phyloP scores from a whole-genome alignment of 2,329 filamentous ascomycete genomes.

The Aspergillus niger region DNA sequence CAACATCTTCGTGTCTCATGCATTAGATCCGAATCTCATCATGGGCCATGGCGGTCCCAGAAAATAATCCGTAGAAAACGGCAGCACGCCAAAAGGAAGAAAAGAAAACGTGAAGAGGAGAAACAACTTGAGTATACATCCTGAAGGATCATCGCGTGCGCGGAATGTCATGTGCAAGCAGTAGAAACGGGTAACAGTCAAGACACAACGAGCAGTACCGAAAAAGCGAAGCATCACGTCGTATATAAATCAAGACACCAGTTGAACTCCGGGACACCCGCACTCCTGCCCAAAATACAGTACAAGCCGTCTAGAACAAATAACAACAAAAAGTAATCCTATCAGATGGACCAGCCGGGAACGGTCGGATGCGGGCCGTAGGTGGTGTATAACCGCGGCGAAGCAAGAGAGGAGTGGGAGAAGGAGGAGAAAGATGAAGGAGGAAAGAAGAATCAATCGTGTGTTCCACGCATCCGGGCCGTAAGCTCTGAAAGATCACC shows the following conservation, averaged over 20 bases:
- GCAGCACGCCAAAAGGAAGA: conserved; percentile 7
- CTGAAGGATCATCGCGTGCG: conserved; percentile 20
- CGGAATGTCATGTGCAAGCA: not conserved
- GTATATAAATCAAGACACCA: not conserved
- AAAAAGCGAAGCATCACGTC: not conserved
- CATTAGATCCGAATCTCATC: conserved; percentile 28
- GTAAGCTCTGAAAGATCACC: conserved; percentile 32
- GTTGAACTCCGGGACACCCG: not conserved
- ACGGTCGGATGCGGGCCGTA: conserved; percentile 17
- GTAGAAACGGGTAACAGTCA: not conserved
- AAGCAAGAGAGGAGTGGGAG: conserved; percentile 5
- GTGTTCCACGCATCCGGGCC: conserved; percentile 35
- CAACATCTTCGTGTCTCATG: conserved; percentile 25
- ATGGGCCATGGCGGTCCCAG: conserved; percentile 15
- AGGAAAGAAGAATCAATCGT: conserved; percentile 12
- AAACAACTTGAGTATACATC: conserved; percentile 17
- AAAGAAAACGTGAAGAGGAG: too few relatives aligned
- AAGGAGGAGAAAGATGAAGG: conserved; percentile 12
- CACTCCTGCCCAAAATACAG: conserved; percentile 9
- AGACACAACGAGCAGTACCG: not conserved
- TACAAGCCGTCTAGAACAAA: conserved; percentile 8
- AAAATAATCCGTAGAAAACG: conserved; percentile 16
- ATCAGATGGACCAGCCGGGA: conserved; percentile 18
- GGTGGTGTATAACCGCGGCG: conserved; percentile 6
- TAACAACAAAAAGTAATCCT: conserved; percentile 1